Evolutionary conservation across 140 eudicot genomes (phyloP), one percentile per base, ranked within the genome.

Genomic region (Bidens hawaiensis): DNA sequence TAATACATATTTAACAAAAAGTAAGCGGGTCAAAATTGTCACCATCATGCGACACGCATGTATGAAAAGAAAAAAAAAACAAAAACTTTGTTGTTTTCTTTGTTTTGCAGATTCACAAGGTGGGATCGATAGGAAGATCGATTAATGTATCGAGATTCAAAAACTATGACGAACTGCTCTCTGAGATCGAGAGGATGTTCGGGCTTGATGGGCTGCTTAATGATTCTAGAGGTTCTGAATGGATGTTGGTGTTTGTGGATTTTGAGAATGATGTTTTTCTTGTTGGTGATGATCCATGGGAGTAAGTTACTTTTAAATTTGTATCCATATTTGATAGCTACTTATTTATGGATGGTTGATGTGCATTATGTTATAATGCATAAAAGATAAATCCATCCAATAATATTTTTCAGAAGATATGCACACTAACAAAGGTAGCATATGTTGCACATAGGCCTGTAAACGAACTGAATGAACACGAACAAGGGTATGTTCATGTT

Each of bases 231-330:
- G 62, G 78, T 7, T 89, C 97, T 12, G 93, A 93, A 5, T 89
- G 97, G 97, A 89, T 81, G 76, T 72, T 89, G 68, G 97, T 89
- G 9, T 89, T 85, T 68, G 95, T 85, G 28, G 97, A 85, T 73
- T 89, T 77, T 5, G 97, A 89, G 74, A 85, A 80, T 33, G 97
- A 89, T 16, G 89, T 89, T 57, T 88, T 89, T 55, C 97, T 89
- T 21, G 87, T 85, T 54, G 97, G 97, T 22, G 97, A 89, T 72
- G 97, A 89, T 76, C 97, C 97, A 23, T 89, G 97, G 97, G 93
- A 81, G 97, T 89, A 86, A 85, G 97, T 81, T 38, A 13, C 21
- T n/a, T 67, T 11, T 8, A 19, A 47, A 10, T 18, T 15, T 19
- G 21, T 1, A 9, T 1, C 4, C 55, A 19, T 48, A 47, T 19